Base-by-base conservation (phyloP, 2,329 filamentous ascomycete genomes). In the Sporothrix sp. region DNA sequence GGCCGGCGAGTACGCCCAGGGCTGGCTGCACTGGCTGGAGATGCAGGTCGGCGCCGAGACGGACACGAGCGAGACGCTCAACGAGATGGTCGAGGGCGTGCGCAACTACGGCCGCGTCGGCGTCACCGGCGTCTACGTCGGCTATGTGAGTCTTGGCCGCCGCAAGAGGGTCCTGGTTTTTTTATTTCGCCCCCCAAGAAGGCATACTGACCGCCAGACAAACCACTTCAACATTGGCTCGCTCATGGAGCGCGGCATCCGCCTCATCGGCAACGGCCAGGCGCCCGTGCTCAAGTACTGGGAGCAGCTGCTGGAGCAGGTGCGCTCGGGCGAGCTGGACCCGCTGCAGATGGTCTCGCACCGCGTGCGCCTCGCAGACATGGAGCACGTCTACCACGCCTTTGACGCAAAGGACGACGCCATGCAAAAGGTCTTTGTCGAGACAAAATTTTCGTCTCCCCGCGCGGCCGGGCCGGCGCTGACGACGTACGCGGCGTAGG, bases 191-290 rank as follows among this genome's bases (percentile, higher is more conserved):
- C n/a, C n/a, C n/a, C n/a, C n/a, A n/a, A n/a, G n/a, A n/a, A n/a
- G n/a, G n/a, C n/a, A n/a, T n/a, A n/a, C n/a, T n/a, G n/a, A n/a
- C n/a, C n/a, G n/a, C 1, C 56, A 82, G 75, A 87, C 83, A 20
- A 89, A 88, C 66, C 84, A 87, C 65, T 87, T 91, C 72, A 87
- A 87, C 66, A 82, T 91, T 58, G 87, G 88, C 9, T 82, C 85
- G 0, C 63, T 94, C 13, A 94, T 94, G 87, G 81, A 94, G 68
- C 81, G 85, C 28, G 87, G 87, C n/a, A 80, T 94, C 58, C 82
- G 85, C 1, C 75, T 95, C 39, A 89, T 81, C 38, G 78, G 79
- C 16, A 80, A 80, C 58, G 78, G 78, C 1, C 78, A 82, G 58
- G 77, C 77, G 0, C 87, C 87, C 0, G 86, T 94, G 0, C 86